Conservation (phyloP, 2,329 filamentous ascomycete species). For the Alternaria triticina region DNA sequence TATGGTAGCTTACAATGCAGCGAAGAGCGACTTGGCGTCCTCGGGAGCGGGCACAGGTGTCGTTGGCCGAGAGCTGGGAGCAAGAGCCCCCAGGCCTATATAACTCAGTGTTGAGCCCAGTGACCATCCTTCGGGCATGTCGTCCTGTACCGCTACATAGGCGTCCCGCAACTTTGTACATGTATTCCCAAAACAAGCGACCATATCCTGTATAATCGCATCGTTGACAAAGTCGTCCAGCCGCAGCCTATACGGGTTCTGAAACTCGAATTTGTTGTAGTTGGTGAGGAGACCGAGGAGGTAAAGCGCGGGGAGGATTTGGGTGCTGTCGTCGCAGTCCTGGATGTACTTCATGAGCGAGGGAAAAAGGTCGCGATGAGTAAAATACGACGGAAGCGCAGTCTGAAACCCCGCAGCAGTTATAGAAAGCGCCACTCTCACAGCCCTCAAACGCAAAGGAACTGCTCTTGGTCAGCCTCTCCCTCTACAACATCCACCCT, state of each 20-base stretch:
- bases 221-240: conserved; percentile 97
- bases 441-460: conserved; percentile 77
- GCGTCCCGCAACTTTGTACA: conserved; percentile 72
- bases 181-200: conserved; percentile 75
- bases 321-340: conserved; percentile 69
- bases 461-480: conserved; percentile 57
- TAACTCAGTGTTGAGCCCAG: conserved; percentile 80
- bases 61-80: conserved; percentile 69
- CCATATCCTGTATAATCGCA: conserved; percentile 79
- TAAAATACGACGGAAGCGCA: conserved; percentile 91
- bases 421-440: conserved; percentile 81
- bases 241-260: conserved; percentile 92
- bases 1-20: conserved; percentile 68
- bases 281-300: conserved; percentile 88
- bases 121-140: conserved; percentile 88
- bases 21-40: conserved; percentile 81
- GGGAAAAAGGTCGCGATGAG: conserved; percentile 91
- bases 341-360: conserved; percentile 94
- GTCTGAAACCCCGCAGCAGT: conserved; percentile 96
- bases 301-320: conserved; percentile 75
- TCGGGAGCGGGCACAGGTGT: conserved; percentile 72
- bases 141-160: conserved; percentile 87
- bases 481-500: not conserved
- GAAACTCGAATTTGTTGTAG: conserved; percentile 99
- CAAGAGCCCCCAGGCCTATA: conserved; percentile 80